Percentiles rank a stretch among this genome's conserved stretches.
Conservation (phyloP, 768 basidiomycete genomes). For the Tubosaeta sp. region DNA sequence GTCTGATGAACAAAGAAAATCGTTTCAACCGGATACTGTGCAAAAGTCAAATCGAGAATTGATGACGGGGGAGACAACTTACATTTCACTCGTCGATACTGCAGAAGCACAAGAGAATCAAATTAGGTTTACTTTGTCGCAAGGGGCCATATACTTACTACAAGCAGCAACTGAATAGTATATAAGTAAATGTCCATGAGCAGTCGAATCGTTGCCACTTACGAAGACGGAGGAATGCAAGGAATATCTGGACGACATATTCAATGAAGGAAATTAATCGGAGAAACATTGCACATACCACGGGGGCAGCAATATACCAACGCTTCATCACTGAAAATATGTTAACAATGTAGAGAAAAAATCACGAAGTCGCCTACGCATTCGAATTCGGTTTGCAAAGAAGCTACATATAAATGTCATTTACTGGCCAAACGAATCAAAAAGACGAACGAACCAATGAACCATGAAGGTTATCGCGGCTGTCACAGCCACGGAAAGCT, state of each 20-base stretch:
- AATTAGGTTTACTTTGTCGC: background rate
- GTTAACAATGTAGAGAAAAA: conserved; percentile 2
- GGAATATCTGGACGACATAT: conserved; percentile 17
- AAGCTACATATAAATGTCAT: conserved; percentile 12
- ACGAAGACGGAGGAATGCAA: conserved; percentile 33
- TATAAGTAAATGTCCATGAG: conserved; percentile 2
- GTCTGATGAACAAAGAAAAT: conserved; percentile 29
- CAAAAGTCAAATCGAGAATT: background rate
- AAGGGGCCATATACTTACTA: conserved; percentile 11
- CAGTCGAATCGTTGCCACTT: conserved; percentile 5
- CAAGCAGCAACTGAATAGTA: conserved; percentile 25
- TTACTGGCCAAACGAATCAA: background rate
- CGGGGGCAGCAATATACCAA: conserved; percentile 30
- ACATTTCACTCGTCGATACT: conserved; percentile 34
- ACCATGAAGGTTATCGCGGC: conserved; percentile 30
- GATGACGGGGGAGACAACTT: background rate
- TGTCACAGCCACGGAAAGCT: conserved; percentile 32
- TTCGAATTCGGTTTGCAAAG: conserved; percentile 33
- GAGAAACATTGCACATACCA: conserved; percentile 12
- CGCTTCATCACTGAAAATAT: conserved; percentile 25
- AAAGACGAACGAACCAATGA: conserved; percentile 23
- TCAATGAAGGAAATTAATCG: background rate
- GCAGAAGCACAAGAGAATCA: background rate
- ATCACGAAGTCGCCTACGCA: conserved; percentile 18
- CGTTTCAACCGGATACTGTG: conserved; percentile 25